These are phyloP conservation scores for Tardiomyces blankii DNA, from an alignment of 1,139 yeast species.

Conservation along the genomic window DNA sequence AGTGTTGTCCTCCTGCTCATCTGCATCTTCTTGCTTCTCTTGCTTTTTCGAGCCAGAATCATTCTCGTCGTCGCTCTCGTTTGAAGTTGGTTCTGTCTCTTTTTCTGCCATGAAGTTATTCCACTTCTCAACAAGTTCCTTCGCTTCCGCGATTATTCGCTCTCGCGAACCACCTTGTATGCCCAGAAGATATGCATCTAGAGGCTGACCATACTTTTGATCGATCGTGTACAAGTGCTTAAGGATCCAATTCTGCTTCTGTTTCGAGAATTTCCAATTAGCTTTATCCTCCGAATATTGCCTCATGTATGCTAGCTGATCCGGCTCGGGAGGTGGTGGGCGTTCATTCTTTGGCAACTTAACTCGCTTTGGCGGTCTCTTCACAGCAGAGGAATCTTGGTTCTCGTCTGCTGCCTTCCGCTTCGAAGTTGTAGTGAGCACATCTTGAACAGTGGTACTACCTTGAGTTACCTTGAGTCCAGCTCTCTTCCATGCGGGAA, in stretches of 20 bases:
- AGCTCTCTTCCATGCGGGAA: constrained; percentile 89
- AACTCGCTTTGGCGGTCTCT: constrained; percentile 61
- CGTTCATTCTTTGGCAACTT: constrained; percentile 70
- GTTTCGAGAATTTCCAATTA: constrained; percentile 87
- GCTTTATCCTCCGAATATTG: constrained; percentile 50
- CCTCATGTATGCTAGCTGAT: constrained; percentile 65
- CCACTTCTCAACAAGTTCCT: constrained; percentile 43
- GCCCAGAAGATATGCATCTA: constrained; percentile 51
- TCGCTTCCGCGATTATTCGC: constrained; percentile 45
- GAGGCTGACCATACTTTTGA: constrained; percentile 40
- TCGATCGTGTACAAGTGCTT: constrained; percentile 53
- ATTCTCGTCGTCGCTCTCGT: constrained; percentile 7
- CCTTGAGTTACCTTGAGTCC: constrained; percentile 44
- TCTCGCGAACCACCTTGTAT: constrained; percentile 64
- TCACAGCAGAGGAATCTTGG: constrained; percentile 11
- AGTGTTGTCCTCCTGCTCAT: neutral
- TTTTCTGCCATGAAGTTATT: constrained; percentile 34
- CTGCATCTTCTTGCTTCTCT: neutral
- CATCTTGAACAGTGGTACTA: neutral
- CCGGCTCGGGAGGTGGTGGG: constrained; percentile 67
- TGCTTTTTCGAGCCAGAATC: neutral
- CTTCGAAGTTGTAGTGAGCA: neutral
- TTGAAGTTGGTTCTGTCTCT: constrained; percentile 9
- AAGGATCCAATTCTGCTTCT: constrained; percentile 87
- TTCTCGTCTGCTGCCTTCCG: constrained; percentile 1